A percentile compares a stretch with the other conserved stretches of the same genome.
These are phyloP conservation scores for Besnoitia besnoiti DNA, from an alignment of 169 alveolate genomes.

Conservation along the genomic window DNA sequence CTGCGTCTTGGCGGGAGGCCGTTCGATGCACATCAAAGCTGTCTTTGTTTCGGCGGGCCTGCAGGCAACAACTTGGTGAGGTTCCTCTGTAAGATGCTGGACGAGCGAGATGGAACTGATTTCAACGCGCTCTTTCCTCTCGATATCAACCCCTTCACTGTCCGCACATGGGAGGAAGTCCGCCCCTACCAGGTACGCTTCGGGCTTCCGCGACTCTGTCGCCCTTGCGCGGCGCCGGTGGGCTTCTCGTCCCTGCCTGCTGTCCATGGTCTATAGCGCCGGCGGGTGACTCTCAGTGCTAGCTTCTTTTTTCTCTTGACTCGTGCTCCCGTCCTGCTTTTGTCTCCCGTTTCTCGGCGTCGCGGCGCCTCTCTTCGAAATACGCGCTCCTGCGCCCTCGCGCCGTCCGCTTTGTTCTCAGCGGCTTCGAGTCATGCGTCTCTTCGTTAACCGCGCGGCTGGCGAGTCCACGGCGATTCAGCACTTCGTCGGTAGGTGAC, in stretches of 20 bases:
- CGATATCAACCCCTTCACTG: slow-evolving; percentile 36
- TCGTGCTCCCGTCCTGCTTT: no score
- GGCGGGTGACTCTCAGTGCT: not conserved
- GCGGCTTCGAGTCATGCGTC: slow-evolving; percentile 31
- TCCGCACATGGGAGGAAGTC: slow-evolving; percentile 26
- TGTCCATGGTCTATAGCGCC: no score
- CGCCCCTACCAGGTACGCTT: slow-evolving; percentile 33
- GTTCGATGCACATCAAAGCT: not conserved
- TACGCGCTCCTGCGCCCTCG: not conserved
- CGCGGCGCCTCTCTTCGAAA: not conserved
- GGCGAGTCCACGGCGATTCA: slow-evolving; percentile 39
- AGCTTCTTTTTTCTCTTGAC: no score
- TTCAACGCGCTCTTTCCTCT: slow-evolving; percentile 32
- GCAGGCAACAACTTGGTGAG: slow-evolving; percentile 8
- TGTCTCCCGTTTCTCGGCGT: not conserved
- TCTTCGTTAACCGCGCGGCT: slow-evolving; percentile 23
- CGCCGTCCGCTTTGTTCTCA: not conserved
- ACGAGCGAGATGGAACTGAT: slow-evolving; percentile 26
- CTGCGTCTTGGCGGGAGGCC: no score
- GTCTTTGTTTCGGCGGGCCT: not conserved
- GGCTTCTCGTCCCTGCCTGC: not conserved
- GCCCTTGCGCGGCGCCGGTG: not conserved
- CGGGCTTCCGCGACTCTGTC: not conserved
- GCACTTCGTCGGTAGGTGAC: slow-evolving; percentile 13
- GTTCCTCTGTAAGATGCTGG: slow-evolving; percentile 30